phyloP scores from a whole-genome alignment of 257 asterid genomes.

The Ehretia macrophylla region DNA sequence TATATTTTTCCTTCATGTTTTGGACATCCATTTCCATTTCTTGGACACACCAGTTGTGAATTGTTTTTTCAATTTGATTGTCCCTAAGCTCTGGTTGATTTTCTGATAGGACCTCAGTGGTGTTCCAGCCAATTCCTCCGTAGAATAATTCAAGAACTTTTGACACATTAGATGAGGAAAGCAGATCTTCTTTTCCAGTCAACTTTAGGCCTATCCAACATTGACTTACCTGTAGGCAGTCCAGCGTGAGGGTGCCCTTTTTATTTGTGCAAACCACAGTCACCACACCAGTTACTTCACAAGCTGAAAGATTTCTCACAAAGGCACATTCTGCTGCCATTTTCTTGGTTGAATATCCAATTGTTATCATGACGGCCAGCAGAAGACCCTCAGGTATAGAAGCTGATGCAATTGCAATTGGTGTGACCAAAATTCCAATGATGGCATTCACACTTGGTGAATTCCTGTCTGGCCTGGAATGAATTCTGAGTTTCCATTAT shows the following conservation, averaged over 20 bases:
- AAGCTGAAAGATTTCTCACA: slow-evolving; percentile 65
- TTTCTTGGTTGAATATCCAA: slow-evolving; percentile 56
- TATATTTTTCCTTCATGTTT: slow-evolving; percentile 25
- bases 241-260: slow-evolving; percentile 48
- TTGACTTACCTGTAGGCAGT: slow-evolving; percentile 41
- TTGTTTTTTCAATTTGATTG: slow-evolving; percentile 46
- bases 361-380: slow-evolving; percentile 49
- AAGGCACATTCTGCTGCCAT: slow-evolving; percentile 55
- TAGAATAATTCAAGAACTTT: slow-evolving; percentile 31
- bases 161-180: slow-evolving; percentile 15
- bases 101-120: slow-evolving; percentile 30
- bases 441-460: slow-evolving; percentile 36
- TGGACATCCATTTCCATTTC: slow-evolving; percentile 34
- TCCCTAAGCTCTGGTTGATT: slow-evolving; percentile 30
- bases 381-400: slow-evolving; percentile 69
- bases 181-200: neutral
- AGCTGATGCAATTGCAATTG: slow-evolving; percentile 53
- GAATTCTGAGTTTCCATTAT: slow-evolving; percentile 21
- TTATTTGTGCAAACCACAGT: slow-evolving; percentile 68
- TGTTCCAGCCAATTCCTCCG: slow-evolving; percentile 40
- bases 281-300: slow-evolving; percentile 62
- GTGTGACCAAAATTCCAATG: slow-evolving; percentile 41
- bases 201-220: slow-evolving; percentile 33
- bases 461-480: slow-evolving; percentile 25
- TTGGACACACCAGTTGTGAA: slow-evolving; percentile 44